A percentile compares a stretch with the other conserved stretches of the same genome.
These are phyloP conservation scores for Athelia sp. DNA, from an alignment of 1,284 basidiomycete species.

Conservation along the genomic window DNA sequence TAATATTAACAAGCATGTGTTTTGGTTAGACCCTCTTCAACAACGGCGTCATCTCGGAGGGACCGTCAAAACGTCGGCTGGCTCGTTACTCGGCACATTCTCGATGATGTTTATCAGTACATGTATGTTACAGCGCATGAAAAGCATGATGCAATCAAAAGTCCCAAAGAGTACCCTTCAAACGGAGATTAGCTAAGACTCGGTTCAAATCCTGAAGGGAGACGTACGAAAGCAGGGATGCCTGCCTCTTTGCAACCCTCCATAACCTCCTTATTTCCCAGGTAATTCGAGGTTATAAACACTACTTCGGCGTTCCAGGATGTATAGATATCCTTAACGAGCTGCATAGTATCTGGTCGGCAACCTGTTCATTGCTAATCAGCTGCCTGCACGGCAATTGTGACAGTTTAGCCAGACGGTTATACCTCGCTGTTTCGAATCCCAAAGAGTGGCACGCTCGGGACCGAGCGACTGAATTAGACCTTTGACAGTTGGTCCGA, in stretches of 20 bases:
- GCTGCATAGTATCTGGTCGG: conserved; percentile 72
- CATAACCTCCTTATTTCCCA: conserved; percentile 71
- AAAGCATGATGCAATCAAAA: background rate
- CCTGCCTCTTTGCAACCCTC: conserved; percentile 71
- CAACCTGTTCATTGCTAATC: conserved; percentile 24
- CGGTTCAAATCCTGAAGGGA: background rate
- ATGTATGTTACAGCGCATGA: too few relatives aligned
- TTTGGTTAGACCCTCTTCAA: too few relatives aligned
- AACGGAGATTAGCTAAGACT: background rate
- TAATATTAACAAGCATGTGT: too few relatives aligned
- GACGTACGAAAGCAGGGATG: conserved; percentile 55
- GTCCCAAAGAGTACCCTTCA: background rate
- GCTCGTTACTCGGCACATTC: too few relatives aligned
- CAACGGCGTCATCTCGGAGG: too few relatives aligned
- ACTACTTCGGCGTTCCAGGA: conserved; percentile 75
- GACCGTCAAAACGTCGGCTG: too few relatives aligned
- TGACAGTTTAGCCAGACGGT: background rate
- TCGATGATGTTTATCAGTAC: too few relatives aligned
- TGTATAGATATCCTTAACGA: conserved; percentile 61
- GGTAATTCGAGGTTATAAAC: conserved; percentile 73
- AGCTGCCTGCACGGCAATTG: background rate
- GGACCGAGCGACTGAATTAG: conserved; percentile 65
- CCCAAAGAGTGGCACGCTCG: conserved; percentile 69
- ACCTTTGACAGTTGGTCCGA: conserved; percentile 67
- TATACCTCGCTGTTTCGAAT: conserved; percentile 59